These are phyloP conservation scores for Cystoderma amianthinum DNA, from an alignment of 768 basidiomycete species.

Conservation along the genomic window DNA sequence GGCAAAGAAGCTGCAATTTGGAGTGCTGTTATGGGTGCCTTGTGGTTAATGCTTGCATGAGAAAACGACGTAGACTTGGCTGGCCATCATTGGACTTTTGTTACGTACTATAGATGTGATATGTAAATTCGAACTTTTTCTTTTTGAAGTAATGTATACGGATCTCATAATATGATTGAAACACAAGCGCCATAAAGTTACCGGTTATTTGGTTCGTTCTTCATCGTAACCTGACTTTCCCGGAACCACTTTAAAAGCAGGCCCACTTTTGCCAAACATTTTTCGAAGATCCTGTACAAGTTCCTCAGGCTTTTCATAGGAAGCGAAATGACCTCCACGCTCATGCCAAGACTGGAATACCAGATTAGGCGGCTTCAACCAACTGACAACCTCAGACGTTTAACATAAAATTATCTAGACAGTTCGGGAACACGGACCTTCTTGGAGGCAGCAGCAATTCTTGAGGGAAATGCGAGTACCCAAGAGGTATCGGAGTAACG, in stretches of 20 bases:
- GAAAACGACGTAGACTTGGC: constrained; percentile 18
- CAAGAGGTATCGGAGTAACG: constrained; percentile 31
- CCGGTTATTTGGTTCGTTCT: background rate
- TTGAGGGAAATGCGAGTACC: constrained; percentile 45
- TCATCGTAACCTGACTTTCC: constrained; percentile 33
- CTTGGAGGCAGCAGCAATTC: constrained; percentile 27
- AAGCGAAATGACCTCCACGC: constrained; percentile 54
- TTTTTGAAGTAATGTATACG: too few species aligned
- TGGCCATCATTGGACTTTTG: too few species aligned
- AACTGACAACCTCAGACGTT: constrained; percentile 21
- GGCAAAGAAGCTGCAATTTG: background rate
- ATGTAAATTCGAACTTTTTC: too few species aligned
- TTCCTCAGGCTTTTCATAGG: constrained; percentile 39
- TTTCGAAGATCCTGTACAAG: constrained; percentile 43
- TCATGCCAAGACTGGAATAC: constrained; percentile 44
- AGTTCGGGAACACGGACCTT: constrained; percentile 16
- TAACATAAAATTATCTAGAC: background rate
- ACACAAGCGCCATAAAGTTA: too few species aligned
- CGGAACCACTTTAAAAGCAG: constrained; percentile 38
- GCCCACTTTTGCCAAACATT: constrained; percentile 50
- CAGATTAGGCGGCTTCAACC: constrained; percentile 26
- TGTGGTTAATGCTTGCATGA: constrained; percentile 17
- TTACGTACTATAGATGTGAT: too few species aligned
- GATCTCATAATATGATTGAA: too few species aligned
- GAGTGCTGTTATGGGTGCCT: too few species aligned